A percentile compares a stretch with the other conserved stretches of the same genome.
Conservation (phyloP, 139 green algal species). For the Picochlorum sp. region DNA sequence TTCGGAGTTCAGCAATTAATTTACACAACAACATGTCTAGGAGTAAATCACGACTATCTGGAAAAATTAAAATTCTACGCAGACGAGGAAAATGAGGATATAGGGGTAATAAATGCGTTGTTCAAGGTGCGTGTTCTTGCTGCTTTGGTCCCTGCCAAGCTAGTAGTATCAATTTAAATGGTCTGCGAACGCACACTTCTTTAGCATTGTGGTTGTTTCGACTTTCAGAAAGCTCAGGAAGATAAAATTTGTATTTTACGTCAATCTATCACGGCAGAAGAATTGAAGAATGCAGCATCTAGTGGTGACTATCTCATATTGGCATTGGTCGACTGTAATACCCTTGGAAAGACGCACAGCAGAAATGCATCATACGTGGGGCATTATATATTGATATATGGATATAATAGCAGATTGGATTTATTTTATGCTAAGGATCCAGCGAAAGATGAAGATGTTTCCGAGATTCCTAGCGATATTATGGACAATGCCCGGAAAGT, state of each 20-base stretch:
- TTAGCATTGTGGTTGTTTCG: too few relatives aligned
- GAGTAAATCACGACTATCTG: neutral
- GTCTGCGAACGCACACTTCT: too few relatives aligned
- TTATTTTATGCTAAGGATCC: neutral
- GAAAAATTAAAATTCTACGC: neutral
- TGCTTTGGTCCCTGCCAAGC: too few relatives aligned
- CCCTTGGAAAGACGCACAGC: neutral
- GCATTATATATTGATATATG: slow-evolving; percentile 4
- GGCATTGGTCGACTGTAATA: neutral
- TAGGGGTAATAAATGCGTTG: neutral
- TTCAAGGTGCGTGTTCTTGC: too few relatives aligned
- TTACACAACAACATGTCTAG: slow-evolving; percentile 2
- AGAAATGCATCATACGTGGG: neutral
- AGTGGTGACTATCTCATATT: neutral
- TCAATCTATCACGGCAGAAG: neutral
- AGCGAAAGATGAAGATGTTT: neutral
- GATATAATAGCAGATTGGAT: neutral
- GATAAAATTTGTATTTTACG: neutral
- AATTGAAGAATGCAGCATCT: neutral
- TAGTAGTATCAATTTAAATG: too few relatives aligned
- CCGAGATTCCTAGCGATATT: neutral
- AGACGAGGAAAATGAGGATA: neutral
- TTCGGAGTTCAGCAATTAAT: neutral
- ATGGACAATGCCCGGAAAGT: neutral
- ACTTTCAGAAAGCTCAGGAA: neutral